phyloP scores from a whole-genome alignment of 2,329 filamentous ascomycete species.

The Corniculantispora saksenae region DNA sequence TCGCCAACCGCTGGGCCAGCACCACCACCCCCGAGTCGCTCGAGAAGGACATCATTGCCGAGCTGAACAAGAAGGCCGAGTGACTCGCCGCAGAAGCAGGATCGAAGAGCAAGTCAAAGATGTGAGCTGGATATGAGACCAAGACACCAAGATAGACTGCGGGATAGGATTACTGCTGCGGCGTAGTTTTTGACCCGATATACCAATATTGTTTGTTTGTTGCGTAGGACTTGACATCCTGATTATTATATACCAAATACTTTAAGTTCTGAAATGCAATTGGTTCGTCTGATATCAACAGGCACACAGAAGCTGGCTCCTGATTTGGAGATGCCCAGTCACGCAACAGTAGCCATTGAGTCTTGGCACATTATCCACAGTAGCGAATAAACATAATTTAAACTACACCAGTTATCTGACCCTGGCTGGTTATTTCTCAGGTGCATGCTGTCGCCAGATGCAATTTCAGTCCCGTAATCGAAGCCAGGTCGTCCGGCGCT shows the following conservation, averaged over 20 bases:
- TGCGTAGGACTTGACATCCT: neutral
- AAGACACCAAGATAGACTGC: too few species aligned
- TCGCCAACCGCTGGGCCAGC: slow-evolving; percentile 84
- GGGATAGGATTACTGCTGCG: neutral
- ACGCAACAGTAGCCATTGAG: neutral
- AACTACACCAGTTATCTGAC: neutral
- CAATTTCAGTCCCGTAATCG: neutral
- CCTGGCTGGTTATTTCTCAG: neutral
- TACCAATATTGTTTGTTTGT: neutral
- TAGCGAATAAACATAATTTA: neutral
- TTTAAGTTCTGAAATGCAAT: neutral
- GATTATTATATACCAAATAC: slow-evolving; percentile 1
- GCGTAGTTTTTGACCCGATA: neutral
- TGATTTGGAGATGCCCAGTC: neutral
- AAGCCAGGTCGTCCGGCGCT: neutral
- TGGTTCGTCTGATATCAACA: too few species aligned
- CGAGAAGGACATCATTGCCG: slow-evolving; percentile 73
- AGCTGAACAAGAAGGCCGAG: slow-evolving; percentile 58
- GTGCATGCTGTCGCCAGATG: neutral
- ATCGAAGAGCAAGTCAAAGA: neutral
- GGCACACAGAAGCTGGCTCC: too few species aligned
- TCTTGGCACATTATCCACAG: neutral
- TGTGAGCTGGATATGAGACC: neutral
- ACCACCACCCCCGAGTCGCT: slow-evolving; percentile 82
- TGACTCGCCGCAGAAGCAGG: neutral